Evolutionary conservation across 1,284 basidiomycete genomes (phyloP).

Genomic region (Jaminaea rosea): DNA sequence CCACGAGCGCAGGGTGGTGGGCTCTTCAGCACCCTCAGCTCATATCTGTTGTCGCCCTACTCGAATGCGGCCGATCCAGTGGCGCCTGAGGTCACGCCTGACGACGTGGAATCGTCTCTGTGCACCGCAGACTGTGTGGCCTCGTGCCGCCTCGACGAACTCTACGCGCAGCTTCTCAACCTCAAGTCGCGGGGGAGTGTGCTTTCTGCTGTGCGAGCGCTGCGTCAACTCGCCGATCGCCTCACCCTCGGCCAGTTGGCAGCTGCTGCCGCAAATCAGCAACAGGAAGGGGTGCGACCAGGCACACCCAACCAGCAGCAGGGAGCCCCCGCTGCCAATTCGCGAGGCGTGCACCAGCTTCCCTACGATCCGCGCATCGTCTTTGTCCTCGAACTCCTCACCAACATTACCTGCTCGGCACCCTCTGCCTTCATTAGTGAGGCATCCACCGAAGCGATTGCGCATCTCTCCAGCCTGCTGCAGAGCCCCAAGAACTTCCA

Average conservation of each 20-base stretch:
- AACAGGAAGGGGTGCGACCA: neutral
- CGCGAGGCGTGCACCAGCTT: conserved; percentile 51
- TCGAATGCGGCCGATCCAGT: conserved; percentile 59
- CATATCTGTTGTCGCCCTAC: conserved; percentile 93
- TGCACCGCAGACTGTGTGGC: conserved; percentile 91
- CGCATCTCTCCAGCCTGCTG: conserved; percentile 75
- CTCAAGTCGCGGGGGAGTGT: conserved; percentile 55
- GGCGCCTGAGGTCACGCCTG: conserved; percentile 63
- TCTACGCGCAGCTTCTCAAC: conserved; percentile 84
- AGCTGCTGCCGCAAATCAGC: conserved; percentile 2
- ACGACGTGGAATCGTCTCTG: conserved; percentile 85
- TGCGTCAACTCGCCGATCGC: conserved; percentile 82
- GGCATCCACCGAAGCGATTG: conserved; percentile 84
- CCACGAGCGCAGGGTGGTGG: conserved; percentile 71
- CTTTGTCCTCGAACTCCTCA: conserved; percentile 87
- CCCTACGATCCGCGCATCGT: conserved; percentile 90
- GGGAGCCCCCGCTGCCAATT: neutral
- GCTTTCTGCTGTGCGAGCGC: conserved; percentile 68
- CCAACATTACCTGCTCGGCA: conserved; percentile 60
- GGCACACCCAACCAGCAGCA: conserved; percentile 6
- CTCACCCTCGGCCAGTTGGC: conserved; percentile 61
- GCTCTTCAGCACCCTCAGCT: conserved; percentile 83
- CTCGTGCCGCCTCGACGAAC: conserved; percentile 83
- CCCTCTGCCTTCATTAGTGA: conserved; percentile 70
- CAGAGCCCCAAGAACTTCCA: conserved; percentile 71